These are phyloP conservation scores for Bryoglossum gracile DNA, from an alignment of 495 filamentous ascomycete genomes.

Conservation along the genomic window DNA sequence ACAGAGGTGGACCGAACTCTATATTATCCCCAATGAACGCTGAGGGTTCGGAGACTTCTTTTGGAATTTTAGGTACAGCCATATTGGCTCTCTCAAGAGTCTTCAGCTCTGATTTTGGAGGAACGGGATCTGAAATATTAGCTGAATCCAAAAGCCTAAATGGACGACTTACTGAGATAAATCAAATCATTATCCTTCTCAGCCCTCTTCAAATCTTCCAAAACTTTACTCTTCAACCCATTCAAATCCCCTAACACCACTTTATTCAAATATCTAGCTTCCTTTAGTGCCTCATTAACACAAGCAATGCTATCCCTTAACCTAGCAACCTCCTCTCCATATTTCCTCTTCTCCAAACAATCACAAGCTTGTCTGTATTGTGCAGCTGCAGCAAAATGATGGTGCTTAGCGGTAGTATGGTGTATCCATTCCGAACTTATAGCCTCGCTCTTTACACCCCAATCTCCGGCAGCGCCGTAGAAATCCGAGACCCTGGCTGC, in stretches of 20 bases:
- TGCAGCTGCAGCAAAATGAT: conserved; percentile 94
- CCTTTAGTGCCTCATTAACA: conserved; percentile 80
- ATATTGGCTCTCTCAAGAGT: conserved; percentile 81
- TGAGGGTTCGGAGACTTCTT: conserved; percentile 73
- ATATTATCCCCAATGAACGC: conserved; percentile 72
- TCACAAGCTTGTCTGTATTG: conserved; percentile 93
- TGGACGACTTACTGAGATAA: conserved; percentile 52
- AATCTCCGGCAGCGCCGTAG: conserved; percentile 77
- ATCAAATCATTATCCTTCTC: conserved; percentile 97
- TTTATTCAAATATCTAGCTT: conserved; percentile 79
- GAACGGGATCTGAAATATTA: conserved; percentile 53
- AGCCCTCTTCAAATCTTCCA: conserved; percentile 82
- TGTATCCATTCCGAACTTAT: conserved; percentile 97
- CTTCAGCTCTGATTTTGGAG: conserved; percentile 82
- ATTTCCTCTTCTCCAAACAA: conserved; percentile 87
- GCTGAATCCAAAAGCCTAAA: conserved; percentile 8
- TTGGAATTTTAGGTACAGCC: conserved; percentile 73
- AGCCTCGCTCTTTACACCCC: conserved; percentile 76
- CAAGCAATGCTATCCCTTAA: conserved; percentile 74
- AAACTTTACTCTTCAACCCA: conserved; percentile 70
- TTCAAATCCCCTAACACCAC: conserved; percentile 76
- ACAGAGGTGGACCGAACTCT: conserved; percentile 75
- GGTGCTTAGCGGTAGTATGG: conserved; percentile 94
- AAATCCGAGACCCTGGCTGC: conserved; percentile 90
- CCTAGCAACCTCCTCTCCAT: conserved; percentile 91